These are phyloP conservation scores for Crithidia mellificae DNA, from an alignment of 208 protist genomes.

Conservation along the genomic window DNA sequence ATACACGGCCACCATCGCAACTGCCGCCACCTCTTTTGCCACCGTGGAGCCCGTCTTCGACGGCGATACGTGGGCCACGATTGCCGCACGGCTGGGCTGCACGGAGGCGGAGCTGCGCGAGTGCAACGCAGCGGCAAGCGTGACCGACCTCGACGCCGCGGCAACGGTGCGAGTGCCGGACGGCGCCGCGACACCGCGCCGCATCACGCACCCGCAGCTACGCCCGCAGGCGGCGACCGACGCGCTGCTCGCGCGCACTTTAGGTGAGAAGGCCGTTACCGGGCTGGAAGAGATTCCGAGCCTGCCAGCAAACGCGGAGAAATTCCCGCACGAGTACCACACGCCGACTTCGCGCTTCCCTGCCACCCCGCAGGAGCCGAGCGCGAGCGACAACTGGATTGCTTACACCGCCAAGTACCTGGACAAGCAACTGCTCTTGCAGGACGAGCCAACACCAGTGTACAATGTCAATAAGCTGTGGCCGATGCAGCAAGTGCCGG, in stretches of 20 bases:
- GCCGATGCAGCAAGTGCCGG: slow-evolving; percentile 88
- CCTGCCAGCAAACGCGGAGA: slow-evolving; percentile 63
- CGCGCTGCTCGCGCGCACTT: slow-evolving; percentile 57
- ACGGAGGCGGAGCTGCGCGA: slow-evolving; percentile 43
- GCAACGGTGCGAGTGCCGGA: slow-evolving; percentile 49
- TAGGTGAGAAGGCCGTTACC: slow-evolving; percentile 49
- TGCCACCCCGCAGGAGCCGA: slow-evolving; percentile 51
- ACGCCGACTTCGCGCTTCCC: slow-evolving; percentile 78
- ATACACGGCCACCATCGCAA: slow-evolving; percentile 45
- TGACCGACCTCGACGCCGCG: slow-evolving; percentile 8
- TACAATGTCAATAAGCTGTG: slow-evolving; percentile 89
- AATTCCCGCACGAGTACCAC: slow-evolving; percentile 89
- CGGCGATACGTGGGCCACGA: slow-evolving; percentile 55
- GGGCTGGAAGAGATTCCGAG: slow-evolving; percentile 45
- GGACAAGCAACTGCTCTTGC: slow-evolving; percentile 72
- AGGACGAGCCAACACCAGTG: slow-evolving; percentile 54
- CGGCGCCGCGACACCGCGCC: slow-evolving; percentile 45
- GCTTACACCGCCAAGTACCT: slow-evolving; percentile 84
- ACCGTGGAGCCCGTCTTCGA: slow-evolving; percentile 55
- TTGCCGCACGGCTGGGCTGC: slow-evolving; percentile 62
- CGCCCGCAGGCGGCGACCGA: slow-evolving; percentile 67
- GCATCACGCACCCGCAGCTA: slow-evolving; percentile 72
- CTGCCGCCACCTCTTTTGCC: slow-evolving; percentile 51
- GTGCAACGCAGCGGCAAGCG: slow-evolving; percentile 42
- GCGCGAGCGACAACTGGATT: slow-evolving; percentile 67